A percentile compares a stretch with the other conserved stretches of the same genome.
These are phyloP conservation scores for Chrysoporthe cubensis DNA, from an alignment of 2,329 filamentous ascomycete species.

Conservation along the genomic window DNA sequence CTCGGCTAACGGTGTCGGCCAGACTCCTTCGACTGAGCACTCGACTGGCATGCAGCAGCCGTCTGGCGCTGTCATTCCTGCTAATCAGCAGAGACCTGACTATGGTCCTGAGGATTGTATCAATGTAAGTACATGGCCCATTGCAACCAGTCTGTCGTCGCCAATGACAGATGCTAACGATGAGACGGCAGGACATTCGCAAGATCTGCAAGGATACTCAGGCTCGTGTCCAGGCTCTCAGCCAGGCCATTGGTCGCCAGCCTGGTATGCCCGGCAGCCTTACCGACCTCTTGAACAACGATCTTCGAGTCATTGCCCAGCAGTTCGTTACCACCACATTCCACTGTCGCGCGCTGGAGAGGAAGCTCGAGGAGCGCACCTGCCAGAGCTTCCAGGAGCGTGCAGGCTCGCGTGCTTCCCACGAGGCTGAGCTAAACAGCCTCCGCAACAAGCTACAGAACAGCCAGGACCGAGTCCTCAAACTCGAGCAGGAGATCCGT, in stretches of 20 bases:
- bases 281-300: conserved; percentile 20
- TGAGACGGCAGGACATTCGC: conserved; percentile 19
- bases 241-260: conserved; percentile 22
- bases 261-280: conserved; percentile 23
- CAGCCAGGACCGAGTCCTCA: conserved; percentile 13
- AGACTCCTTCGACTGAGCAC: conserved; percentile 15
- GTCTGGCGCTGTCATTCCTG: not conserved
- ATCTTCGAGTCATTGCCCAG: conserved; percentile 21
- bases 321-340: conserved; percentile 21
- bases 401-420: conserved; percentile 2
- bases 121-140: conserved; percentile 14
- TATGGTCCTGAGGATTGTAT: conserved; percentile 2
- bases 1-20: conserved; percentile 14
- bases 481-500: not conserved
- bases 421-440: conserved; percentile 20
- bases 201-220: conserved; percentile 17
- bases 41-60: conserved; percentile 9
- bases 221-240: conserved; percentile 12
- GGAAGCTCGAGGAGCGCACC: conserved; percentile 14
- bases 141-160: not conserved
- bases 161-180: not conserved
- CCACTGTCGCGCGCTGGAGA: conserved; percentile 19
- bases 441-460: conserved; percentile 17
- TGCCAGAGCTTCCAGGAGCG: conserved; percentile 1
- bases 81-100: not conserved